Conservation (phyloP, 306 rosid species). For the Quercus wislizeni region DNA sequence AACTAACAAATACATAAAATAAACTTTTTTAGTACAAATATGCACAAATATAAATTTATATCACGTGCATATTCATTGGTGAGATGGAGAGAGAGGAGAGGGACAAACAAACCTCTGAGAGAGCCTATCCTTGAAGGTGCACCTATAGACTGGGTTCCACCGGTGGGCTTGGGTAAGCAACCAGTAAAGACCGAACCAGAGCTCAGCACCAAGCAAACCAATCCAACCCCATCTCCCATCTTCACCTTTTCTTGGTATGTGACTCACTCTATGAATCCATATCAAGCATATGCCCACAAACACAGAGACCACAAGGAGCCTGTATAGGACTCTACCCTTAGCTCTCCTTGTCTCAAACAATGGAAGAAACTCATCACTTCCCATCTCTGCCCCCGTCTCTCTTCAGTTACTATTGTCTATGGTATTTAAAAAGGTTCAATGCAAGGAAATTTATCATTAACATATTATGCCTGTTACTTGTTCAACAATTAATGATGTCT, state of each 20-base stretch:
- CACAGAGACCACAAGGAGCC: constrained; percentile 44
- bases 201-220: constrained; percentile 59
- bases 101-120: constrained; percentile 46
- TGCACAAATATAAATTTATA: too few species aligned
- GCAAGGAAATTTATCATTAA: constrained; percentile 2
- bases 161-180: constrained; percentile 58
- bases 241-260: constrained; percentile 29
- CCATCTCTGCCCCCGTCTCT: constrained; percentile 19
- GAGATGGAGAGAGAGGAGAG: background rate
- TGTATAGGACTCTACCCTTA: constrained; percentile 40
- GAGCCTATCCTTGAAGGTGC: constrained; percentile 55
- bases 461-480: too few species aligned
- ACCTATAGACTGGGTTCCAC: constrained; percentile 58
- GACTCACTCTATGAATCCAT: constrained; percentile 60
- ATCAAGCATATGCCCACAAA: constrained; percentile 54
- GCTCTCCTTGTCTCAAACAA: constrained; percentile 55
- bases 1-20: too few species aligned
- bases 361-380: constrained; percentile 12
- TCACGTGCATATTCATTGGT: background rate
- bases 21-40: too few species aligned
- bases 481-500: too few species aligned
- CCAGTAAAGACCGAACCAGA: constrained; percentile 89
- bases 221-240: constrained; percentile 54
- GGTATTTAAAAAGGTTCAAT: background rate
- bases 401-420: background rate